A percentile compares a stretch with the other conserved stretches of the same genome.
phyloP scores from a whole-genome alignment of 1,284 basidiomycete genomes.

The Tilletia setariae region DNA sequence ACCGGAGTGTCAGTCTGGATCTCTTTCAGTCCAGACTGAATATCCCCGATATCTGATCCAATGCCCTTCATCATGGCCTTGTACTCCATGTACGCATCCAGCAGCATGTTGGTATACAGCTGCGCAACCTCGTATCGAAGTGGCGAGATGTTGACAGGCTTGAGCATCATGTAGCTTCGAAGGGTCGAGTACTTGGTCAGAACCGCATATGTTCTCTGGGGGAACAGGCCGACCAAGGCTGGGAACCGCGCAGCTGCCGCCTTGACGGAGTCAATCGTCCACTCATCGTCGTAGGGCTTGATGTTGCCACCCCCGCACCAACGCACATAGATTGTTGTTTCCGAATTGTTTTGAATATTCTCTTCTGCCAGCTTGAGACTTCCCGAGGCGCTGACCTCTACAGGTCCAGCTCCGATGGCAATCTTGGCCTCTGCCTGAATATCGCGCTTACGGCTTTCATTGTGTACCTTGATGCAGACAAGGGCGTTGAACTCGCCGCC shows the following conservation, averaged over 20 bases:
- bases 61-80: slow-evolving; percentile 12
- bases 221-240: slow-evolving; percentile 9
- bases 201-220: slow-evolving; percentile 15
- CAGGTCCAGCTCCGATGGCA: slow-evolving; percentile 12
- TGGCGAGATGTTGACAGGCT: not conserved
- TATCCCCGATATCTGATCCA: not conserved
- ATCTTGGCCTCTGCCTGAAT: slow-evolving; percentile 15
- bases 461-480: slow-evolving; percentile 14
- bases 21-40: slow-evolving; percentile 13
- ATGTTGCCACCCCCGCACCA: slow-evolving; percentile 18
- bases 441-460: slow-evolving; percentile 7
- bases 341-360: slow-evolving; percentile 4
- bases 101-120: slow-evolving; percentile 15
- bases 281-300: slow-evolving; percentile 18
- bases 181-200: slow-evolving; percentile 13
- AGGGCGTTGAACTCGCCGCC: slow-evolving; percentile 16
- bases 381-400: slow-evolving; percentile 12
- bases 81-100: slow-evolving; percentile 18
- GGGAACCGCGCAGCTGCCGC: slow-evolving; percentile 14
- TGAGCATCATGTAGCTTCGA: not conserved
- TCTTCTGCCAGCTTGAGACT: slow-evolving; percentile 17
- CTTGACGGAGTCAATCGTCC: slow-evolving; percentile 13
- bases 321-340: slow-evolving; percentile 12
- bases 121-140: slow-evolving; percentile 16
- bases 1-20: not conserved